These are phyloP conservation scores for Phanerochaete sordida DNA, from an alignment of 768 basidiomycete species.

Conservation along the genomic window DNA sequence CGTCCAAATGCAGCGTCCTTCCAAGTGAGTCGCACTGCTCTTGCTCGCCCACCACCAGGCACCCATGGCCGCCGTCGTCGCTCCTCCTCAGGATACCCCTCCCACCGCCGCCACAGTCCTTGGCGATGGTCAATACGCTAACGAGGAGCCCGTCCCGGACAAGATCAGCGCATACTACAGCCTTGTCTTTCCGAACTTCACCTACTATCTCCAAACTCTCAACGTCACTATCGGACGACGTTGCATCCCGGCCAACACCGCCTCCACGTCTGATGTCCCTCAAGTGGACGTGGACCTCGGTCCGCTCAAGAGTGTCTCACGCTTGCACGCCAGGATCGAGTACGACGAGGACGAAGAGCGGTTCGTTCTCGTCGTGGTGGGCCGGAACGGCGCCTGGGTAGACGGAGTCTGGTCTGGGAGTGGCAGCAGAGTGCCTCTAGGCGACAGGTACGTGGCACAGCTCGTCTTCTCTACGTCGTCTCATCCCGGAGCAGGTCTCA, in stretches of 20 bases:
- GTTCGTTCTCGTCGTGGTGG: constrained; percentile 86
- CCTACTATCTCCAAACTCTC: constrained; percentile 96
- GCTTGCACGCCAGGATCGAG: constrained; percentile 92
- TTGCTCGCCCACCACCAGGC: constrained; percentile 13
- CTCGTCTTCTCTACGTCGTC: not conserved
- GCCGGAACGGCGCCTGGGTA: constrained; percentile 98
- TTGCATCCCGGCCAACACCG: constrained; percentile 58
- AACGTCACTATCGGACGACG: constrained; percentile 92
- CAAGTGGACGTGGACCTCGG: constrained; percentile 91
- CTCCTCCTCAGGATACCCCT: constrained; percentile 25
- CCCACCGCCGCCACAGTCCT: constrained; percentile 24
- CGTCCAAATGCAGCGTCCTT: constrained; percentile 2
- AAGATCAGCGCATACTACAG: constrained; percentile 93
- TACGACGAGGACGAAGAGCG: constrained; percentile 88
- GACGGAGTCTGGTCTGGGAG: constrained; percentile 94
- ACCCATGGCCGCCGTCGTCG: constrained; percentile 22
- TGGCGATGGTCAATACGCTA: constrained; percentile 15
- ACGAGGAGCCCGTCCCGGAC: constrained; percentile 41
- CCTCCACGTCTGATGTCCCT: constrained; percentile 52
- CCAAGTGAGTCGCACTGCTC: constrained; percentile 2
- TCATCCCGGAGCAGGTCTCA: constrained; percentile 60
- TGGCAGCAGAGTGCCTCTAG: constrained; percentile 80
- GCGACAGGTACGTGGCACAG: constrained; percentile 63
- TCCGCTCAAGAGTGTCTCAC: constrained; percentile 94
- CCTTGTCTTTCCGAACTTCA: constrained; percentile 90